Evolutionary conservation across 1,139 yeast species (phyloP).

Genomic region (Geotrichum aggregatum): DNA sequence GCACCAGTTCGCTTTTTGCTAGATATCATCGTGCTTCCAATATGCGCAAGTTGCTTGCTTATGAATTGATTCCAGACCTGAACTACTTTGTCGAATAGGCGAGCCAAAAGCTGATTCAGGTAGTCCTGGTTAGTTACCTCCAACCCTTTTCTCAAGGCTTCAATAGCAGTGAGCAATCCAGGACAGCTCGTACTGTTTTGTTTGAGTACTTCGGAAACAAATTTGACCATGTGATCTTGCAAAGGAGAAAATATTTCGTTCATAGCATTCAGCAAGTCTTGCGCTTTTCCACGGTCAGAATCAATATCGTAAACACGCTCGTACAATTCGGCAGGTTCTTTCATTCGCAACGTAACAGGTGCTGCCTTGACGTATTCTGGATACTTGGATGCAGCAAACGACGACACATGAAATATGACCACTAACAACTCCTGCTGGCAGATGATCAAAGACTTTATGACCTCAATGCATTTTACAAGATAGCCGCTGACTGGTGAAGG

Average conservation of each 20-base stretch:
- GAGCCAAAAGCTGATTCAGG: constrained; percentile 50
- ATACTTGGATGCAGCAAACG: constrained; percentile 47
- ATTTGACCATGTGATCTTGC: constrained; percentile 44
- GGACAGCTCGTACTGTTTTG: constrained; percentile 44
- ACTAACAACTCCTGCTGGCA: constrained; percentile 64
- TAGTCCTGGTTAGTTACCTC: constrained; percentile 65
- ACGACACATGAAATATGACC: constrained; percentile 61
- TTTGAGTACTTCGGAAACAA: constrained; percentile 38
- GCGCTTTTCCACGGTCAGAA: constrained; percentile 53
- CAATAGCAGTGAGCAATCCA: constrained; percentile 43
- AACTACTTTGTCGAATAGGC: constrained; percentile 50
- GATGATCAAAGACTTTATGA: constrained; percentile 44
- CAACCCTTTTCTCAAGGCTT: constrained; percentile 38
- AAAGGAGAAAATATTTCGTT: constrained; percentile 54
- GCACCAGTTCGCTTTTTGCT: constrained; percentile 44
- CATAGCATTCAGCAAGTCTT: constrained; percentile 51
- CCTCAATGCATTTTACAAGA: constrained; percentile 33
- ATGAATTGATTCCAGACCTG: constrained; percentile 59
- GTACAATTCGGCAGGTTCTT: constrained; percentile 34
- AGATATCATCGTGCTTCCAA: constrained; percentile 52
- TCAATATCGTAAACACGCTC: constrained; percentile 42
- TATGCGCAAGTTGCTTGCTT: constrained; percentile 49
- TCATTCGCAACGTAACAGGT: constrained; percentile 38
- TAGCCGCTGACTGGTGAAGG: constrained; percentile 17
- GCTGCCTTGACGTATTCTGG: constrained; percentile 45